Conservation (phyloP, 148 eudicot species). For the Arbutus unedo region DNA sequence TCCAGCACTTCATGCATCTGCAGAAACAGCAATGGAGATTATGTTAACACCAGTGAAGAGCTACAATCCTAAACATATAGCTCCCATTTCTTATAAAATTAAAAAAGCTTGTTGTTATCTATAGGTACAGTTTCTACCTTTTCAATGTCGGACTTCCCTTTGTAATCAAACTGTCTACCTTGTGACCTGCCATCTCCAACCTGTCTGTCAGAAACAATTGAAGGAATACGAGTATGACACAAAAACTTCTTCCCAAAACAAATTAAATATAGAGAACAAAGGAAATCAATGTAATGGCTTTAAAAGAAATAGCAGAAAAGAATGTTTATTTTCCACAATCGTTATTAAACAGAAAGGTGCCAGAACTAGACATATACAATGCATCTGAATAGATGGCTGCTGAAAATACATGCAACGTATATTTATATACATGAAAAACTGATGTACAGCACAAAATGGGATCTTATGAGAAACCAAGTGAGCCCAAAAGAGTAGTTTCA, state of each 20-base stretch:
- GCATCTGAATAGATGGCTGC: slow-evolving; percentile 4
- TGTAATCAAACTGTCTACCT: slow-evolving; percentile 29
- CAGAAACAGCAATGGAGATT: slow-evolving; percentile 22
- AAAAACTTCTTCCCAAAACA: background rate
- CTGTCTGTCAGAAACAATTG: slow-evolving; percentile 45
- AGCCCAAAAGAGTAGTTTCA: background rate
- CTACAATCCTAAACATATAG: background rate
- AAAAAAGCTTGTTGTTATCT: background rate
- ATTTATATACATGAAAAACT: background rate
- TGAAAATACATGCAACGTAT: background rate
- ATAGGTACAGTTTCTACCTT: slow-evolving; percentile 41
- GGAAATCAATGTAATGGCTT: background rate
- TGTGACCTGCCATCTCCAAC: slow-evolving; percentile 30
- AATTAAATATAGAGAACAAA: slow-evolving; percentile 12
- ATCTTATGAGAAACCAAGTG: background rate
- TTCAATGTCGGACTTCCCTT: slow-evolving; percentile 28
- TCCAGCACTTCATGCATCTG: slow-evolving; percentile 44
- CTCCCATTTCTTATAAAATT: background rate
- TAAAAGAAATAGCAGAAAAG: background rate
- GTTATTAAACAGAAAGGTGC: slow-evolving; percentile 5
- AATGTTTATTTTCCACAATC: background rate
- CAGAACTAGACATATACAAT: background rate
- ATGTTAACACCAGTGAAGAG: slow-evolving; percentile 9
- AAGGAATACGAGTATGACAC: slow-evolving; percentile 20
- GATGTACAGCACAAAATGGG: background rate